phyloP scores from a whole-genome alignment of 768 basidiomycete species.

The Galerina marginata region DNA sequence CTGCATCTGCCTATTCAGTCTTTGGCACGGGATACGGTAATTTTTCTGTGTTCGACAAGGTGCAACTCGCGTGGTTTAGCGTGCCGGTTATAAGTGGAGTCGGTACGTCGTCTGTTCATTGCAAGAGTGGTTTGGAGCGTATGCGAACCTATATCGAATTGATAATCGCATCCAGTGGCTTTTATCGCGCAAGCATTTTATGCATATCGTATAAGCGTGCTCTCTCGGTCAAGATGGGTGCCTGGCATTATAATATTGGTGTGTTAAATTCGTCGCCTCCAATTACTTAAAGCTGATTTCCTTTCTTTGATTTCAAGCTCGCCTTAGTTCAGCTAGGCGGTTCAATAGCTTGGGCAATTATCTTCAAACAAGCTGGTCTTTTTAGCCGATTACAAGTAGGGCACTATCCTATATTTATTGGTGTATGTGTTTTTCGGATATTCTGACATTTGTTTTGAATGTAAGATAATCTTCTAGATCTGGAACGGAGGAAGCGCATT shows the following conservation, averaged over 20 bases:
- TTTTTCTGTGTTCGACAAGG: neutral
- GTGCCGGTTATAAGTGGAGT: constrained; percentile 10
- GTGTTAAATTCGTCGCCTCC: neutral
- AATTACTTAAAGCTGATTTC: neutral
- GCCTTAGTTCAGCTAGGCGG: constrained; percentile 5
- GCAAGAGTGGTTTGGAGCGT: too few species aligned
- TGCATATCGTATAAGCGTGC: constrained; percentile 1
- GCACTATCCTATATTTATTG: neutral
- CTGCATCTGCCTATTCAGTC: constrained; percentile 1
- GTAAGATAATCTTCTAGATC: neutral
- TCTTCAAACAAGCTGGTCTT: neutral
- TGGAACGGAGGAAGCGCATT: constrained; percentile 4
- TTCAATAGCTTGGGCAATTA: neutral
- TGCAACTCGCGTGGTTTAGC: constrained; percentile 6
- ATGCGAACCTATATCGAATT: neutral
- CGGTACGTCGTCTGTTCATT: neutral
- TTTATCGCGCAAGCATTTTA: constrained; percentile 7
- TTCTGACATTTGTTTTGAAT: too few species aligned
- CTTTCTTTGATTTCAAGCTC: neutral
- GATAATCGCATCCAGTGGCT: neutral
- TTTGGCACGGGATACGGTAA: constrained; percentile 11
- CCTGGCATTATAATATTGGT: neutral
- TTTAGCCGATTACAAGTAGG: neutral
- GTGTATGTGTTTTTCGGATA: neutral
- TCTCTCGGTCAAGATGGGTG: constrained; percentile 2